Evolutionary conservation across 768 basidiomycete genomes (phyloP).

Genomic region (Psilocybe tampanensis): DNA sequence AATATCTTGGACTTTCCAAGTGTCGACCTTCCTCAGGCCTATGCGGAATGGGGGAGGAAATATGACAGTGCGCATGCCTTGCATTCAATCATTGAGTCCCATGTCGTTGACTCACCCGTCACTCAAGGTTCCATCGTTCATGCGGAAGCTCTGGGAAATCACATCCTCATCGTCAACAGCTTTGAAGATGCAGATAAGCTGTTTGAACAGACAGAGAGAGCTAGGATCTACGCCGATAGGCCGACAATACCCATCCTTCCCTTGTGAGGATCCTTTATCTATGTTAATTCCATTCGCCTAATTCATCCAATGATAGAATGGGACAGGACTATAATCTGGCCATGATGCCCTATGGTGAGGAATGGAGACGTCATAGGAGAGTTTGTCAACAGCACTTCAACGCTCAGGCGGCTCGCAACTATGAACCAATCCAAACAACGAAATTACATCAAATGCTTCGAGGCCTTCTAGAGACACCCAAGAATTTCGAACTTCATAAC

Average conservation of each 20-base stretch:
- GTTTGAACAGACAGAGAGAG: background rate
- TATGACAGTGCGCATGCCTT: constrained; percentile 1
- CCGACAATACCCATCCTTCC: background rate
- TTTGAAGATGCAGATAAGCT: constrained; percentile 10
- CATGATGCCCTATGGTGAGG: constrained; percentile 5
- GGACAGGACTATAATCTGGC: background rate
- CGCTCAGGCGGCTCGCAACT: background rate
- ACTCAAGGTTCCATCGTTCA: constrained; percentile 17
- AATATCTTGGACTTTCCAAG: constrained; percentile 8
- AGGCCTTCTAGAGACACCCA: constrained; percentile 4
- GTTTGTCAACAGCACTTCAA: constrained; percentile 9
- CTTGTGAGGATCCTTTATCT: background rate
- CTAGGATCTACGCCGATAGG: constrained; percentile 6
- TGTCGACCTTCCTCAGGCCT: background rate
- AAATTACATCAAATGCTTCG: background rate
- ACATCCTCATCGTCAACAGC: constrained; percentile 17
- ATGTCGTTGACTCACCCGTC: no score
- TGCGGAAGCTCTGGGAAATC: constrained; percentile 13
- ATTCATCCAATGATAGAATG: background rate
- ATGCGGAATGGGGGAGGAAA: constrained; percentile 9
- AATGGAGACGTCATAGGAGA: constrained; percentile 6
- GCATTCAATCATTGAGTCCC: no score
- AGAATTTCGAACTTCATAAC: constrained; percentile 1
- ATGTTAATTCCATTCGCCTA: background rate
- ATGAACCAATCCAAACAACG: constrained; percentile 1